phyloP scores from a whole-genome alignment of 1,284 basidiomycete genomes.

The Puccinia triticina region DNA sequence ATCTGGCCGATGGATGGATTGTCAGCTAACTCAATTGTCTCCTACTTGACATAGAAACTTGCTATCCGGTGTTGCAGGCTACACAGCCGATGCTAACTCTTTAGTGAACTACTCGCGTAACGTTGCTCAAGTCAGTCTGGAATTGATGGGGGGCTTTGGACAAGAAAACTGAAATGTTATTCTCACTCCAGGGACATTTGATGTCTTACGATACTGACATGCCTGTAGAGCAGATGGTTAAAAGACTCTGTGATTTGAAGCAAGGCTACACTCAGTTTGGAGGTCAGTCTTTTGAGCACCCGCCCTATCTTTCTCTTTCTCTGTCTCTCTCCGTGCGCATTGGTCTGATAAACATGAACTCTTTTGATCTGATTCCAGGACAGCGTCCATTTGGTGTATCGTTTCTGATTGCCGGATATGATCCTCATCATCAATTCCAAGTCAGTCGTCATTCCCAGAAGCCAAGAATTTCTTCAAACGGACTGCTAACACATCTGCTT shows the following conservation, averaged over 20 bases:
- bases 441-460: constrained; percentile 4
- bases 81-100: constrained; percentile 96
- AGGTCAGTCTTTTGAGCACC: constrained; percentile 65
- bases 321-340: not conserved
- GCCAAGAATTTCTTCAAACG: not conserved
- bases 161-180: not conserved
- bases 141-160: not conserved
- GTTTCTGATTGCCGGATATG: constrained; percentile 92
- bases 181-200: constrained; percentile 67
- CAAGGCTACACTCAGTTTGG: constrained; percentile 98
- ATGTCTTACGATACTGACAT: constrained; percentile 94
- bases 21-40: not conserved
- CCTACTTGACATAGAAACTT: constrained; percentile 72
- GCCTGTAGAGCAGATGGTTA: constrained; percentile 92
- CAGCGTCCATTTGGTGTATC: constrained; percentile 97
- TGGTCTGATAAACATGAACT: constrained; percentile 3
- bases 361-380: constrained; percentile 65
- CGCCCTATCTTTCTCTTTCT: not conserved
- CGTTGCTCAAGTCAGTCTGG: constrained; percentile 70
- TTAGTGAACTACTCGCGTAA: constrained; percentile 92
- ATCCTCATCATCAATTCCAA: constrained; percentile 93
- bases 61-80: constrained; percentile 89
- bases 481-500: not conserved
- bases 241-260: constrained; percentile 93
- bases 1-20: not conserved